Conservation (phyloP, 306 rosid species). For the Hippophae rhamnoides region DNA sequence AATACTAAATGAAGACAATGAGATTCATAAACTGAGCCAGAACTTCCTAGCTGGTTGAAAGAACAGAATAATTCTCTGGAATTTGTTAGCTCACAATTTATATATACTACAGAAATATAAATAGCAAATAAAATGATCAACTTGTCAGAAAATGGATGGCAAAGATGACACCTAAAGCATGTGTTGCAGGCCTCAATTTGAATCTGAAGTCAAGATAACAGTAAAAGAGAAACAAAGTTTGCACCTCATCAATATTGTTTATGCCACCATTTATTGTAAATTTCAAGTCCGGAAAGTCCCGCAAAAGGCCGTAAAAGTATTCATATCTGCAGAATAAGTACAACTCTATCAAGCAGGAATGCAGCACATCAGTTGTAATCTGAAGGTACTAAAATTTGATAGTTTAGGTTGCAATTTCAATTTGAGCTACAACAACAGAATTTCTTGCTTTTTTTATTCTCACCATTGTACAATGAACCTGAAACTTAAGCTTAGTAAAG, state of each 20-base stretch:
- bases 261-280: conserved; percentile 98
- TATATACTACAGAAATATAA: no score
- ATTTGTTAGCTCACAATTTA: no score
- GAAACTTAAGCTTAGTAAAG: conserved; percentile 6
- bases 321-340: conserved; percentile 56
- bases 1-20: no score
- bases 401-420: background rate
- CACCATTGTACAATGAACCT: background rate
- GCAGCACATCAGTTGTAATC: background rate
- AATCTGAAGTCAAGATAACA: conserved; percentile 1
- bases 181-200: background rate
- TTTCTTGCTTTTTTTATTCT: no score
- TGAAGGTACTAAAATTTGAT: background rate
- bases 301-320: conserved; percentile 80
- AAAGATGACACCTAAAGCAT: background rate
- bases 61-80: no score
- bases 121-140: no score
- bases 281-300: conserved; percentile 92
- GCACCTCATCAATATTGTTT: conserved; percentile 73
- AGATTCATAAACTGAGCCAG: no score
- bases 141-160: no score
- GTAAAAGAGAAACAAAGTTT: conserved; percentile 14
- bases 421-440: background rate
- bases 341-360: conserved; percentile 7
- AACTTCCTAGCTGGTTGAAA: no score